These are phyloP conservation scores for Alloteropsis semialata DNA, from an alignment of 176 grass and related monocot species.

Conservation along the genomic window DNA sequence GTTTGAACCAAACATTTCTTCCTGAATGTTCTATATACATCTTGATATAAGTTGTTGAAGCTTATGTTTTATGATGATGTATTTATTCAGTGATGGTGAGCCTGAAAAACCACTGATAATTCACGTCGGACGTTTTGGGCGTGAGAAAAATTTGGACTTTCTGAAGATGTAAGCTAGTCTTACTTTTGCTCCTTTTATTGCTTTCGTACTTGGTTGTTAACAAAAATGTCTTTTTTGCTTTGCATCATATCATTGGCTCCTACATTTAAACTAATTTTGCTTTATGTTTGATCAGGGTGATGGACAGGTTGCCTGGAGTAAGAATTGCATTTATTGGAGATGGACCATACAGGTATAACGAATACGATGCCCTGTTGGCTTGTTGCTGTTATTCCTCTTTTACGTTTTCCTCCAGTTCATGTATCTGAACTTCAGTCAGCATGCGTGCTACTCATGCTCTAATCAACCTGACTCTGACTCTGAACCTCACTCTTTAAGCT, in stretches of 20 bases:
- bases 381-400: neutral
- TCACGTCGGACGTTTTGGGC: constrained; percentile 90
- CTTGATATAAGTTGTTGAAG: neutral
- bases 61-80: constrained; percentile 18
- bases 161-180: constrained; percentile 60
- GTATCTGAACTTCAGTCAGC: neutral
- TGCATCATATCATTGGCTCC: neutral
- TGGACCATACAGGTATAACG: constrained; percentile 73
- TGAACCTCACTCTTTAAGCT: neutral
- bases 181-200: neutral
- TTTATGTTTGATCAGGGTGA: constrained; percentile 60
- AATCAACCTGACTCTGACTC: too few species aligned
- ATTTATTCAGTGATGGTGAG: constrained; percentile 66
- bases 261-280: constrained; percentile 1
- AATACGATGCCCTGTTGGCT: neutral
- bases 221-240: neutral
- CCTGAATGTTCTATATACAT: neutral
- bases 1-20: neutral
- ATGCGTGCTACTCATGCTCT: neutral
- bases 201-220: neutral
- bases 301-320: constrained; percentile 82
- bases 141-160: constrained; percentile 91
- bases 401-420: neutral
- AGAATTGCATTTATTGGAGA: constrained; percentile 93
- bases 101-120: constrained; percentile 77